Evolutionary conservation across 129 eudicot species (phyloP), one percentile per base, ranked within the genome.

Genomic region (Saposhnikovia divaricata): DNA sequence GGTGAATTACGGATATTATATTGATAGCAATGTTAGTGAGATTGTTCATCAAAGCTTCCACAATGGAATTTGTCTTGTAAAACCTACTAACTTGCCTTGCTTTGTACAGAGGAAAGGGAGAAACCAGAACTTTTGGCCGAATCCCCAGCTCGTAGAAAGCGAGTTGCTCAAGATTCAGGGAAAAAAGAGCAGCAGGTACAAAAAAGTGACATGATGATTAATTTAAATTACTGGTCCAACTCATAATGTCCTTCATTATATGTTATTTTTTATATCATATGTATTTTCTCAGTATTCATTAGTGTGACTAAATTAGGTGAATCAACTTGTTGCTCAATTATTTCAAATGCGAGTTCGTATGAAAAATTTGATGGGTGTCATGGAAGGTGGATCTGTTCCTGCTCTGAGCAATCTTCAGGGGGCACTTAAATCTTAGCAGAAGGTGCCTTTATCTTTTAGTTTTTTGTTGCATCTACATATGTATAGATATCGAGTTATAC

Each of bases 351-450:
- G 99, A 11, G 93, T 83, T 53, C 89, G 90, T 11, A 95, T 95
- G 99, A 95, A 95, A 89, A 92, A 95, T 77, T 79, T 95, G 72
- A 87, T 90, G 96, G 94, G 96, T 38, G 90, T 86, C 31, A 95
- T 95, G 99, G 92, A 92, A 90, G 96, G 97, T 39, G 99, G 97
- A 81, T 86, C 98, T 21, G 87, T 92, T 80, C 97, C 97, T 79
- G 86, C 96, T 28, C 85, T 95, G 83, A 87, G 90, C 84, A 87
- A 90, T 85, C 91, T 95, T 27, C 86, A 92, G 87, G 97, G 92
- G 79, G 91, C 99, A 39, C 87, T 95, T 51, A 89, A 90, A 87
- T 63, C 93, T 39, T 96, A 92, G 78, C 86, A 87, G 76, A 83
- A 92, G 99, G 99, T 95, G 44, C 53, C 11, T n/a, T 18, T 51